Evolutionary conservation across 2,329 filamentous ascomycete species (phyloP).

Genomic region (Fusarium pilosicola): DNA sequence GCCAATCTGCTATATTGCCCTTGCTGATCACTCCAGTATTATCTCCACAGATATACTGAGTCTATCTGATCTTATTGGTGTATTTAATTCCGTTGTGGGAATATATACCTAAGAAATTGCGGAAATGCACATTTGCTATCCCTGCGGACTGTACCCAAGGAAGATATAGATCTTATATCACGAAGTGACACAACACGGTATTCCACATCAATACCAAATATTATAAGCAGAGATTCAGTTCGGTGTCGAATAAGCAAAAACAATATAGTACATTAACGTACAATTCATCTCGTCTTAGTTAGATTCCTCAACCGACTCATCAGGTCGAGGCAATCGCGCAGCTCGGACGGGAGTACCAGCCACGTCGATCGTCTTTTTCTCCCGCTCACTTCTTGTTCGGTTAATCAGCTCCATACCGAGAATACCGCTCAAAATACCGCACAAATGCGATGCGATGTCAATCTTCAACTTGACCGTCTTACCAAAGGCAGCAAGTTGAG

Average conservation of each 20-base stretch:
- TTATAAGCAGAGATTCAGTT: slow-evolving; percentile 22
- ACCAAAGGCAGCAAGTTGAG: slow-evolving; percentile 61
- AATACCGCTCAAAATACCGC: slow-evolving; percentile 60
- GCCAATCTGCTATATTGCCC: no score
- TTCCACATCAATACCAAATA: not conserved
- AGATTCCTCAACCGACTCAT: not conserved
- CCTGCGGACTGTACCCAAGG: not conserved
- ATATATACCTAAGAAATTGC: no score
- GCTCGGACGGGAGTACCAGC: not conserved
- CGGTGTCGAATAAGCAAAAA: slow-evolving; percentile 16
- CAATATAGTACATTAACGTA: slow-evolving; percentile 31
- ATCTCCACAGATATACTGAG: no score
- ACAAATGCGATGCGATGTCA: slow-evolving; percentile 64
- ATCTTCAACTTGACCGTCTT: slow-evolving; percentile 54
- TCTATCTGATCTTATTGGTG: no score
- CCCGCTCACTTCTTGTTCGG: slow-evolving; percentile 20
- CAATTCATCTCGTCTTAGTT: slow-evolving; percentile 4
- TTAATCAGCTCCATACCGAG: slow-evolving; percentile 51
- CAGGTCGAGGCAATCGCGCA: not conserved
- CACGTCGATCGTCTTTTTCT: slow-evolving; percentile 36
- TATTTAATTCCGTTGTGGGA: no score
- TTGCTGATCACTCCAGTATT: no score
- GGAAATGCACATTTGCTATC: no score
- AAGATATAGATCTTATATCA: not conserved
- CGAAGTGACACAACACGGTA: not conserved